Evolutionary conservation across 257 asterid genomes (phyloP).

Genomic region (Cordia subcordata): DNA sequence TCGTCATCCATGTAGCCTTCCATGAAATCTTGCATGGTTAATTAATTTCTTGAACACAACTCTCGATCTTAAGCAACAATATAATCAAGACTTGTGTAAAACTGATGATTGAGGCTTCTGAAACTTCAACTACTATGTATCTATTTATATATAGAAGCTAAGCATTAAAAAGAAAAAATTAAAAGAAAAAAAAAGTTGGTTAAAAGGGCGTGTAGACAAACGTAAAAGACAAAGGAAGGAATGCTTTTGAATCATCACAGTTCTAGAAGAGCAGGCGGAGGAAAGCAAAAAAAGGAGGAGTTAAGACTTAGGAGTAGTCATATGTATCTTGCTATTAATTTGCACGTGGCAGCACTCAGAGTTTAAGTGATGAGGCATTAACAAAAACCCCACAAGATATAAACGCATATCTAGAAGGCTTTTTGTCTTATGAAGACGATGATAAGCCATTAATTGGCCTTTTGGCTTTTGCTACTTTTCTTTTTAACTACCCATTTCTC

Average conservation of each 20-base stretch:
- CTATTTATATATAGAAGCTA: too few relatives aligned
- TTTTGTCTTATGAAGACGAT: too few relatives aligned
- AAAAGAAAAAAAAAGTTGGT: too few relatives aligned
- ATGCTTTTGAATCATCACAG: neutral
- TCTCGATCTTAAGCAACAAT: neutral
- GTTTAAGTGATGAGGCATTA: neutral
- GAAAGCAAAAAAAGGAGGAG: neutral
- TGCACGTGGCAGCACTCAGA: neutral
- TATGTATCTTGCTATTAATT: neutral
- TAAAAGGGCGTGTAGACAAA: neutral
- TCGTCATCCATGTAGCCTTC: constrained; percentile 15
- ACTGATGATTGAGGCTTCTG: neutral
- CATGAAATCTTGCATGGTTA: constrained; percentile 16
- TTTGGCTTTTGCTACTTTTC: too few relatives aligned
- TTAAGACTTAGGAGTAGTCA: neutral
- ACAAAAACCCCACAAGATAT: too few relatives aligned
- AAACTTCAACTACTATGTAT: neutral
- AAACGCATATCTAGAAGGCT: too few relatives aligned
- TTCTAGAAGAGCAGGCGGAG: constrained; percentile 1
- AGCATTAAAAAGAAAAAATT: too few relatives aligned
- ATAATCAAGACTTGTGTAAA: neutral
- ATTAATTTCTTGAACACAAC: neutral
- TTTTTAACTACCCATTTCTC: too few relatives aligned
- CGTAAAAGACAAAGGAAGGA: neutral
- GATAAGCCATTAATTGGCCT: too few relatives aligned